Base-by-base conservation (phyloP, 345 rosid genomes). In the Linum lewisii region DNA sequence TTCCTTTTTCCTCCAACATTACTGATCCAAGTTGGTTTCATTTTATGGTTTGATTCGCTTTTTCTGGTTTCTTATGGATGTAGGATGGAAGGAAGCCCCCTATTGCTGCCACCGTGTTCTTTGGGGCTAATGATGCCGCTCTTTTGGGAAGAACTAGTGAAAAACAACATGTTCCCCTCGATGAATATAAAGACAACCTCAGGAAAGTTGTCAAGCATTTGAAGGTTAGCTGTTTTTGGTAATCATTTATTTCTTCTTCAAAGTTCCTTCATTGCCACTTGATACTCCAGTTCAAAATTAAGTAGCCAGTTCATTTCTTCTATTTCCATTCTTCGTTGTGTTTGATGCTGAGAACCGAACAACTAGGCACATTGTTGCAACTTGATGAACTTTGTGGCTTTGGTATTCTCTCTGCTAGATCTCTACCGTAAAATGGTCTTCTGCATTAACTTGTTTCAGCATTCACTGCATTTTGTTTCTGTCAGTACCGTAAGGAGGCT, bases 61-160 rank as follows among this genome's bases (percentile, higher is more conserved):
- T 53, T 55, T 59, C 26, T 23, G 24, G 11, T 53, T 42, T 29
- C 57, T 60, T 53, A 29, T 62, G 45, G 45, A 38, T 74, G 25
- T 25, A 91, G 97, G 87, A 70, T 20, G 63, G 78, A 42, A 21
- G 61, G 14, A 71, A 80, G 58, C 72, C 81, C 63, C 98, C 89
- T 15, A 75, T 73, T 61, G 98, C 97, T 51, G 63, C 86, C 51
- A 79, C 98, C 5, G 70, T 92, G 16, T 92, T 92, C 75, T 83
- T 92, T 45, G 98, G 97, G 58, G 98, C 97, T 38, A 92, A 92
- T 73, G 98, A 92, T 76, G 97, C 98, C 24, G 94, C 91, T 68
- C 79, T 92, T 50, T 61, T 67, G 14, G 98, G 94, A 66, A 81
- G 91, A 72, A 77, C 58, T 9, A 62, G 82, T 26, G 94, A 88